Evolutionary conservation across 2,329 filamentous ascomycete species (phyloP).

Genomic region (Aspergillus hiratsukae): DNA sequence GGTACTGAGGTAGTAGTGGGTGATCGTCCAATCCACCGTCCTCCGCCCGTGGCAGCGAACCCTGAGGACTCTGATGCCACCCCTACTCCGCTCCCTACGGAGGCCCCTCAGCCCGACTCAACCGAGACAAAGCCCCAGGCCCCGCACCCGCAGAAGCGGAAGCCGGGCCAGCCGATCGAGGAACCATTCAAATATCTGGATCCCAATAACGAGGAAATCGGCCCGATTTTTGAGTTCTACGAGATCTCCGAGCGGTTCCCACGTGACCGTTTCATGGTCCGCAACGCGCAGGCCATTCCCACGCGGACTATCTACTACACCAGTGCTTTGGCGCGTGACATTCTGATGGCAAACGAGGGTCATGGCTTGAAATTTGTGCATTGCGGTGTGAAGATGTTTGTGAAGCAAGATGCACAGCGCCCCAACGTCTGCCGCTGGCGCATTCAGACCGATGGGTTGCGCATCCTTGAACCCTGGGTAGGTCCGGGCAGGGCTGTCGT

Average conservation of each 20-base stretch:
- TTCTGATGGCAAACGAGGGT: conserved; percentile 81
- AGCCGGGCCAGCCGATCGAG: conserved; percentile 57
- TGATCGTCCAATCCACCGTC: conserved; percentile 33
- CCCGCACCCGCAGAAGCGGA: conserved; percentile 35
- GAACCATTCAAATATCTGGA: conserved; percentile 93
- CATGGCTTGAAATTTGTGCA: conserved; percentile 93
- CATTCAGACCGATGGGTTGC: conserved; percentile 90
- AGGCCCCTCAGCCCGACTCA: conserved; percentile 9
- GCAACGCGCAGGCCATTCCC: conserved; percentile 82
- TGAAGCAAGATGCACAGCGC: conserved; percentile 90
- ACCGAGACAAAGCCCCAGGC: conserved; percentile 10
- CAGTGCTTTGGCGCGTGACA: conserved; percentile 74
- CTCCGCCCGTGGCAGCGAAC: conserved; percentile 23
- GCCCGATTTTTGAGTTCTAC: conserved; percentile 79
- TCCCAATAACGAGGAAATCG: conserved; percentile 68
- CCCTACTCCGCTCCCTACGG: conserved; percentile 14
- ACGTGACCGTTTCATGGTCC: conserved; percentile 87
- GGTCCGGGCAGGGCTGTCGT: conserved; percentile 70
- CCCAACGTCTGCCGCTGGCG: conserved; percentile 87
- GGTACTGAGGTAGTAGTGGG: conserved; percentile 36
- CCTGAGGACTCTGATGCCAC: conserved; percentile 21
- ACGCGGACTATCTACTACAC: conserved; percentile 98
- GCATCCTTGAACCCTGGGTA: conserved; percentile 86
- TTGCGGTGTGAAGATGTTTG: conserved; percentile 97
- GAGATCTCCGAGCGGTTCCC: conserved; percentile 79